A percentile compares a stretch with the other conserved stretches of the same genome.
phyloP scores from a whole-genome alignment of 108 stramenopile species.

The Nannochloropsis granulata region DNA sequence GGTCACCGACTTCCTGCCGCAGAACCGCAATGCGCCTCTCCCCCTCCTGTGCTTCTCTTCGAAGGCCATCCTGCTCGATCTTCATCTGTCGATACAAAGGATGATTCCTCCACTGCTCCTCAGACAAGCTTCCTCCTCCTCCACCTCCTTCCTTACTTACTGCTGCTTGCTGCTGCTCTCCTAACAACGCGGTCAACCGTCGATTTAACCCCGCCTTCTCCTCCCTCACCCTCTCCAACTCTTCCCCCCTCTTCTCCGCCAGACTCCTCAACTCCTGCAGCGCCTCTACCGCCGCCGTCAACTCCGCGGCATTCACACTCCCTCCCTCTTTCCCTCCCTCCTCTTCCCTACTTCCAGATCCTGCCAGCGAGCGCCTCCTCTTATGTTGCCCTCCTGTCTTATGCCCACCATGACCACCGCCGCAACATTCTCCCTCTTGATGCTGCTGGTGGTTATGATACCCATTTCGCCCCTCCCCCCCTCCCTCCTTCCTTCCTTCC shows the following conservation, averaged over 20 bases:
- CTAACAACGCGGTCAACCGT: neutral
- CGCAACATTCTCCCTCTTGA: neutral
- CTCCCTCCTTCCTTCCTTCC: neutral
- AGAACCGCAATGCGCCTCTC: neutral
- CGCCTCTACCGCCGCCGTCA: neutral
- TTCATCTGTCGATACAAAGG: neutral
- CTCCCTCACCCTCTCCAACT: neutral
- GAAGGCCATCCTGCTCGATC: neutral
- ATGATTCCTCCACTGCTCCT: neutral
- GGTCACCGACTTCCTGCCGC: neutral
- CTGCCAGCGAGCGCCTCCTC: neutral
- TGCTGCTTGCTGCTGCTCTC: neutral
- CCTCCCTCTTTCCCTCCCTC: neutral
- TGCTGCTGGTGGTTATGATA: neutral
- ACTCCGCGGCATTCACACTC: neutral
- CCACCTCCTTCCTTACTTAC: neutral
- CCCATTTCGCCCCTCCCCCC: neutral
- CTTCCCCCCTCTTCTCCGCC: neutral
- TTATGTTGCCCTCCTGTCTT: neutral
- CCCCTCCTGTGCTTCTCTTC: neutral
- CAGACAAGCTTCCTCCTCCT: neutral
- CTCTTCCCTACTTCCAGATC: neutral
- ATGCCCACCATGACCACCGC: neutral
- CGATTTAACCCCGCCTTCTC: neutral
- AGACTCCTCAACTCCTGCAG: neutral